Evolutionary conservation across 2,329 filamentous ascomycete genomes (phyloP).

Genomic region (Microcera coccophila): DNA sequence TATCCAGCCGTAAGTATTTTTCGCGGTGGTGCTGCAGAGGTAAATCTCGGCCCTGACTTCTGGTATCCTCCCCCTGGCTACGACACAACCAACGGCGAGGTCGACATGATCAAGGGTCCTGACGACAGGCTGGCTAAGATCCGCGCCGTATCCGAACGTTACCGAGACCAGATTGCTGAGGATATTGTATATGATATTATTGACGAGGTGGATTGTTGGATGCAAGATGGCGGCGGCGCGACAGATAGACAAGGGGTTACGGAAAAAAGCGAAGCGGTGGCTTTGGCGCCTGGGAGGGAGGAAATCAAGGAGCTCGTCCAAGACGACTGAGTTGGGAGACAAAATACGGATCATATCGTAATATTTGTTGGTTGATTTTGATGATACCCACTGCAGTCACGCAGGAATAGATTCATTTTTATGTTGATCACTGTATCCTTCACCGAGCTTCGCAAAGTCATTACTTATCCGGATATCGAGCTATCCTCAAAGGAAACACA

Average conservation of each 20-base stretch:
- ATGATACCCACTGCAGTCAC: slow-evolving; percentile 29
- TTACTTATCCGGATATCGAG: too few species aligned
- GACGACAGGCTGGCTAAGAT: slow-evolving; percentile 33
- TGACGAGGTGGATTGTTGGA: slow-evolving; percentile 90
- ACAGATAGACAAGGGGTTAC: slow-evolving; percentile 45
- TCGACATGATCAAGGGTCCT: slow-evolving; percentile 41
- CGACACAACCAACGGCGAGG: slow-evolving; percentile 42
- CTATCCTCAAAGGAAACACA: too few species aligned
- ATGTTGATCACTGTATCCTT: too few species aligned
- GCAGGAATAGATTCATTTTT: slow-evolving; percentile 17
- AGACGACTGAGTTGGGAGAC: slow-evolving; percentile 46
- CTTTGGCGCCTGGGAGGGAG: slow-evolving; percentile 45
- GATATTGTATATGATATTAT: slow-evolving; percentile 90
- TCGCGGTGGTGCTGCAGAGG: slow-evolving; percentile 82
- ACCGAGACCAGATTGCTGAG: slow-evolving; percentile 89
- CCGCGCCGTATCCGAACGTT: slow-evolving; percentile 70
- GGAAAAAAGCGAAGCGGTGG: slow-evolving; percentile 42
- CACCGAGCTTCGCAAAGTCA: too few species aligned
- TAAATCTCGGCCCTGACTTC: slow-evolving; percentile 92
- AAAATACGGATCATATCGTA: slow-evolving; percentile 1
- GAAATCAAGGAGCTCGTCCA: slow-evolving; percentile 65
- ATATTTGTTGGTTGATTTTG: slow-evolving; percentile 1
- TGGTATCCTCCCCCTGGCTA: slow-evolving; percentile 74
- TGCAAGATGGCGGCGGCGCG: slow-evolving; percentile 59
- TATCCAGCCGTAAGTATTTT: slow-evolving; percentile 93